These are phyloP conservation scores for Pleurotus ostreatus DNA, from an alignment of 768 basidiomycete genomes.

Conservation along the genomic window DNA sequence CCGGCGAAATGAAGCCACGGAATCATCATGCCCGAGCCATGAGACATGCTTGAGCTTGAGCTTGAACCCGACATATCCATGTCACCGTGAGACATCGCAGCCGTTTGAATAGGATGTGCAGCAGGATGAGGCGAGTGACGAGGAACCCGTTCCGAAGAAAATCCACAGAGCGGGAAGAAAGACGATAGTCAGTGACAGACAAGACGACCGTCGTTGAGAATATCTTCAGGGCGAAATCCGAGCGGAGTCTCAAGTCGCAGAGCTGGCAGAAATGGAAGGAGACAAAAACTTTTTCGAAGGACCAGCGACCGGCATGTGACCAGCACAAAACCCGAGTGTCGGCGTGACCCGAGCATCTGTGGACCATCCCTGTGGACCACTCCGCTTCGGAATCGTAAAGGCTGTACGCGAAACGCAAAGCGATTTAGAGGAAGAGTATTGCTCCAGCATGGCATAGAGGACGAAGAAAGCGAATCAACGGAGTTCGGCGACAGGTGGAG, in stretches of 20 bases:
- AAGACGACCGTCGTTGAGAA: not conserved
- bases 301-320: not conserved
- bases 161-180: constrained; percentile 2
- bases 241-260: not conserved
- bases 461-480: too few species aligned
- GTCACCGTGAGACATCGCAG: not conserved
- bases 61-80: constrained; percentile 7
- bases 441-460: too few species aligned
- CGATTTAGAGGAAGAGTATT: too few species aligned
- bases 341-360: too few species aligned
- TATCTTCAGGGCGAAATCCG: not conserved
- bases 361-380: too few species aligned
- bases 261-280: constrained; percentile 1
- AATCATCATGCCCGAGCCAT: constrained; percentile 42
- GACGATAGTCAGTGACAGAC: not conserved
- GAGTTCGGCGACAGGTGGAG: too few species aligned
- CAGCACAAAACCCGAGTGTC: too few species aligned
- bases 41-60: constrained; percentile 12
- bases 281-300: constrained; percentile 5
- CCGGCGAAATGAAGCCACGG: constrained; percentile 68
- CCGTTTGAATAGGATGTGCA: too few species aligned
- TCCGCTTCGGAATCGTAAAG: too few species aligned
- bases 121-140: not conserved
- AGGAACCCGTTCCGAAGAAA: constrained; percentile 3
- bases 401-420: too few species aligned